These are phyloP conservation scores for Phytophthora cryptogea DNA, from an alignment of 352 stramenopile genomes.

Conservation along the genomic window DNA sequence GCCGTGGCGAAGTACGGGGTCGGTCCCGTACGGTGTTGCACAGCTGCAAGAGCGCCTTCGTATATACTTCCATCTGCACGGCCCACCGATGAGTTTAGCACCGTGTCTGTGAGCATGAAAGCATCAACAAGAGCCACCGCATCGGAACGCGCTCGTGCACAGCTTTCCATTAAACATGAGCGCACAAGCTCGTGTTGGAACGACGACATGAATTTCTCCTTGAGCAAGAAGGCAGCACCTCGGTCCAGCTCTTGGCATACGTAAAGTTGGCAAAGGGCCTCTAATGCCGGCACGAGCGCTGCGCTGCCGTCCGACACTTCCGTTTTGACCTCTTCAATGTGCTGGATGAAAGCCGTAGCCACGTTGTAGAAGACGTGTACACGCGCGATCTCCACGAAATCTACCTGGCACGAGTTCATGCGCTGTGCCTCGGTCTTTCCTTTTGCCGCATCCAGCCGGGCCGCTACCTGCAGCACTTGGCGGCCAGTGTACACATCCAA, in stretches of 20 bases:
- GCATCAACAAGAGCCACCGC: constrained; percentile 73
- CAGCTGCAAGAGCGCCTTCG: constrained; percentile 56
- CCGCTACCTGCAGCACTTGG: constrained; percentile 47
- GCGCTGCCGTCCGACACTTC: constrained; percentile 8
- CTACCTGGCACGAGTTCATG: constrained; percentile 75
- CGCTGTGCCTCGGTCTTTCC: constrained; percentile 43
- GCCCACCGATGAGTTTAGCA: constrained; percentile 77
- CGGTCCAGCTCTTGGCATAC: constrained; percentile 75
- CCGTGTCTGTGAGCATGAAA: constrained; percentile 73
- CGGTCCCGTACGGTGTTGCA: constrained; percentile 39
- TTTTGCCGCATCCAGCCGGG: constrained; percentile 36
- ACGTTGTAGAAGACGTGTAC: constrained; percentile 83
- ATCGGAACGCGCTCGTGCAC: constrained; percentile 52
- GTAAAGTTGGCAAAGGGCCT: constrained; percentile 75
- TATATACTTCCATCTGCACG: constrained; percentile 75
- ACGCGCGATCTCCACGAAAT: constrained; percentile 70
- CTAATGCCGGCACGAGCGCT: constrained; percentile 54
- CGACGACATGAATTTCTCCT: constrained; percentile 60
- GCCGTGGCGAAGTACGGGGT: constrained; percentile 57
- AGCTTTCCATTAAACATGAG: constrained; percentile 44
- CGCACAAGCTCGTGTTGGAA: constrained; percentile 58
- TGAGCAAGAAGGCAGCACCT: constrained; percentile 58
- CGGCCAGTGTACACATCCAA: constrained; percentile 62
- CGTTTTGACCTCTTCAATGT: constrained; percentile 53
- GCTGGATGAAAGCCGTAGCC: constrained; percentile 56